Evolutionary conservation across 495 filamentous ascomycete species (phyloP), one percentile per base, ranked within the genome.

Genomic region (Penicillium tannophilum): DNA sequence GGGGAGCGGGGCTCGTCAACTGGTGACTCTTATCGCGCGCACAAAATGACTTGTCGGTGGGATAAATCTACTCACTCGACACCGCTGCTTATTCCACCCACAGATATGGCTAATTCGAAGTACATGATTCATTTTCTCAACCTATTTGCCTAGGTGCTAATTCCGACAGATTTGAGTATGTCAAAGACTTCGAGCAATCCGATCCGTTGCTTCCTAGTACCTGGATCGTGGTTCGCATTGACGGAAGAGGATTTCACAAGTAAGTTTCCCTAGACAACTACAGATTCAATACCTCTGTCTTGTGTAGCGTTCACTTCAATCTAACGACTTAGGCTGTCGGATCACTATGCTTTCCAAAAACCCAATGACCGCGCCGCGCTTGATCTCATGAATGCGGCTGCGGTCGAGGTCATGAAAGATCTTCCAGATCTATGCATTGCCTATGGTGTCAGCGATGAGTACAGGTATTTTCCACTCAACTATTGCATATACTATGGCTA

Each of bases 391-490:
- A 98, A 98, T 68, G 89, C 87, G 4, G 91, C 91, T 1, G 94
- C 94, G 3, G 80, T 83, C 41, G 89, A 86, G 6, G 89, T 97
- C 54, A 83, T 97, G 82, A 85, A 83, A 60, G 91, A 96, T 36
- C 71, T 97, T 3, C 87, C 90, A 11, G 93, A 98, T 68, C 84
- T 97, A 36, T 81, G 84, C 12, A 86, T 97, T 62, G 92, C 88
- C 1, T 98, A 97, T 62, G 94, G 94, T 7, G 85, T 94, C 52
- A 96, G 91, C 65, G 94, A 98, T 68, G 94, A 98, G 70, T 98
- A 85, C 68, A 94, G 90, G 91, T 88, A 70, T 50, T 63, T 61
- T 20, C 17, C 20, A 16, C 17, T 58, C 28, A 28, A 17, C 17
- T 6, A 11, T 61, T 44, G 16, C 8, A 33, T 17, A 14, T 50